Conservation (phyloP, 805 yeast species). For the Starmerella powellii region DNA sequence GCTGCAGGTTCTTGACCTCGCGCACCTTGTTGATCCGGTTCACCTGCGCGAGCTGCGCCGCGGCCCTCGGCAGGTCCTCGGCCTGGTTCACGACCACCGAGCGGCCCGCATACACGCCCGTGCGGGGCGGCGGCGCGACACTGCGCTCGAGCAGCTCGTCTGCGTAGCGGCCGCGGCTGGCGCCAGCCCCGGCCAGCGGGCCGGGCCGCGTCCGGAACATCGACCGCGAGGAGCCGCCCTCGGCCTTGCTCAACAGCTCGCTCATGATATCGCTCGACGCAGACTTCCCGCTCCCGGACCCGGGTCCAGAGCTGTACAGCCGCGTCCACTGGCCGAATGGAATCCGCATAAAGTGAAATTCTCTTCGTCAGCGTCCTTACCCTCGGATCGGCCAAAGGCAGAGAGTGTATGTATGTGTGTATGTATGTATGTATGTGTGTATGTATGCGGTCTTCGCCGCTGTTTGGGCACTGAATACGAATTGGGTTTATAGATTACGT, state of each 20-base stretch:
- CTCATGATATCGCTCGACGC: background rate
- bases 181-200: conserved; percentile 3
- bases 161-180: background rate
- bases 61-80: conserved; percentile 21
- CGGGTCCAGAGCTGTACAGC: background rate
- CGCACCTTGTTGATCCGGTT: conserved; percentile 26
- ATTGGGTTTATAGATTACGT: too few relatives aligned
- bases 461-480: too few relatives aligned
- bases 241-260: background rate
- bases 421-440: too few relatives aligned
- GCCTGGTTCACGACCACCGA: conserved; percentile 23
- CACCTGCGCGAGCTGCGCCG: conserved; percentile 23
- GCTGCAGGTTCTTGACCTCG: conserved; percentile 23
- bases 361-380: too few relatives aligned
- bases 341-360: background rate
- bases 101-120: conserved; percentile 29
- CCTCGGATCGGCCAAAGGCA: background rate
- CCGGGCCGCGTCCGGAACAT: background rate
- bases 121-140: conserved; percentile 23
- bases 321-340: background rate
- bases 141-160: background rate
- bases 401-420: too few relatives aligned
- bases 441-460: too few relatives aligned
- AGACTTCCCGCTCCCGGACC: background rate
- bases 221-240: background rate